Base-by-base conservation (phyloP, 441 rosid species). In the Euphorbia celastroides region DNA sequence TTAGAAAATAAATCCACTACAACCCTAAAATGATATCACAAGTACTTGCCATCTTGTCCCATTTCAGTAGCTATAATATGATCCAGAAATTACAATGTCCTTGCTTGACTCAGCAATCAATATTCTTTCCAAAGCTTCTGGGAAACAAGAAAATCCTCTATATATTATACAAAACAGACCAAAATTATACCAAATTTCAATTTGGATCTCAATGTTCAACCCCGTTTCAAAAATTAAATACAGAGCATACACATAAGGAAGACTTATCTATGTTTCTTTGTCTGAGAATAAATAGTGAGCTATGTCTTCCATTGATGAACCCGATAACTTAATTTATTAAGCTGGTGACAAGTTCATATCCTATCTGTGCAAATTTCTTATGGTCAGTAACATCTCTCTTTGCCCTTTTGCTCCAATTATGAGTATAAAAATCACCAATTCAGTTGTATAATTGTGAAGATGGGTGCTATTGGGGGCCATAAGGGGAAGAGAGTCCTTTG, bases 401-500 rank as follows among this genome's bases (percentile, higher is more conserved):
- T 60, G 59, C 46, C 58, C 60, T 63, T 55, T 65, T 54, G 52
- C 64, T 63, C 62, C 59, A 69, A 30, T 69, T 71, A 64, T 57
- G 52, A 32, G 38, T 60, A 66, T 57, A 75, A 72, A 63, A 30
- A 68, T 71, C 72, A 66, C 0, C 60, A 44, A 42, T 57, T 51
- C 0, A 14, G 10, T 10, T 5, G 11, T 32, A 12, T 26, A 28
- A 36, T 38, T 58, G 16, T 26, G 55, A 23, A 13, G 17, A 32
- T 28, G 46, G 26, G 67, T 57, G 68, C 77, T 82, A 89, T 38
- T 70, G 84, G 52, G 92, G 84, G 76, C 83, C 89, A 20, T 84
- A 75, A 10, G 93, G 90, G 2, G 96, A 83, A 19, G 97, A 79
- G 75, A 91, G 75, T 72, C 90, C 96, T 76, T 92, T 92, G 0